Evolutionary conservation across 768 basidiomycete genomes (phyloP).

Genomic region (Lentinula aciculospora): DNA sequence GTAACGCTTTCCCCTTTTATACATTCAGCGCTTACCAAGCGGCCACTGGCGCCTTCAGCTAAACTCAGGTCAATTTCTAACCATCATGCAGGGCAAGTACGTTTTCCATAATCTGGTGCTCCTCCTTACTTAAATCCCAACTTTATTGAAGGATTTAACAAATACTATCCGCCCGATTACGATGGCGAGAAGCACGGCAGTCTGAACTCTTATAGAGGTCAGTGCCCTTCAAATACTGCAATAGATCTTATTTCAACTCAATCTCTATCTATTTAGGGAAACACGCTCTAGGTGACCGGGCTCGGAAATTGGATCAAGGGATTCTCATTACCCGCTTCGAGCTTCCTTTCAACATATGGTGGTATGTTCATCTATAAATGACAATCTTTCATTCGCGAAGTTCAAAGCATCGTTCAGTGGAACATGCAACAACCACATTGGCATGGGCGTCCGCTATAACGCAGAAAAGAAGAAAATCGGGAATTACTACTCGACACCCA

Average conservation of each 20-base stretch:
- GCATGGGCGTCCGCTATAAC: constrained; percentile 99
- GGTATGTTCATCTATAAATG: constrained; percentile 45
- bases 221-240: neutral
- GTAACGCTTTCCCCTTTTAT: too few relatives aligned
- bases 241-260: constrained; percentile 7
- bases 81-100: constrained; percentile 8
- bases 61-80: neutral
- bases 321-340: constrained; percentile 96
- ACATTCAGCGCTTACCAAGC: neutral
- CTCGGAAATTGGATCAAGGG: constrained; percentile 93
- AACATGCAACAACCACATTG: constrained; percentile 93
- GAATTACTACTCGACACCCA: constrained; percentile 90
- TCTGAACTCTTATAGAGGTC: constrained; percentile 55
- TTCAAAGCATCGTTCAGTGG: constrained; percentile 43
- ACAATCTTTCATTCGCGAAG: neutral
- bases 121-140: neutral
- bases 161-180: constrained; percentile 76
- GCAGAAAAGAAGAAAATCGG: constrained; percentile 98
- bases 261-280: constrained; percentile 50
- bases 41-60: neutral
- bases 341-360: constrained; percentile 95
- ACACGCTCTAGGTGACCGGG: constrained; percentile 89
- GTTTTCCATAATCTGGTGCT: neutral
- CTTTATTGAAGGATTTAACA: constrained; percentile 54
- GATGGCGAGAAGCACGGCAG: constrained; percentile 59